phyloP scores from a whole-genome alignment of 129 eudicot species.

The Logfia minima region DNA sequence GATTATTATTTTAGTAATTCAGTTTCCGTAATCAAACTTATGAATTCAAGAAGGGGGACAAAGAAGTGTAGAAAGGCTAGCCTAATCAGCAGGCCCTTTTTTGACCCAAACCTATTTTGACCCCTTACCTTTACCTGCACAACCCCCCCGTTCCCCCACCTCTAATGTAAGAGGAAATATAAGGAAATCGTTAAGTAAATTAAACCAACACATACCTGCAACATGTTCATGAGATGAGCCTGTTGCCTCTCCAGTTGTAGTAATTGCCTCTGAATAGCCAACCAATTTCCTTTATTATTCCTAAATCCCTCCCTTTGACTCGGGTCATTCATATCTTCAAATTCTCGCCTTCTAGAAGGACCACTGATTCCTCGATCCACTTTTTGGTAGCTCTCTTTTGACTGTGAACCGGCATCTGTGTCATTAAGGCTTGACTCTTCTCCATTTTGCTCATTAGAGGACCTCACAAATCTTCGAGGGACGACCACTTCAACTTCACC shows the following conservation, averaged over 20 bases:
- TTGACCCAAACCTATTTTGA: not conserved
- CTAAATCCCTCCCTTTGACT: constrained; percentile 53
- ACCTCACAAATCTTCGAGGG: constrained; percentile 66
- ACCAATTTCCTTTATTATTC: constrained; percentile 80
- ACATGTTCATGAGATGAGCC: constrained; percentile 90
- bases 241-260: constrained; percentile 89
- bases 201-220: constrained; percentile 56
- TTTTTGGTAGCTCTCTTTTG: constrained; percentile 37
- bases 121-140: not conserved
- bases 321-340: constrained; percentile 48
- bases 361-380: constrained; percentile 44
- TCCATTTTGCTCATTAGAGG: constrained; percentile 47
- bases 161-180: not conserved
- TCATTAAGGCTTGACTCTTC: constrained; percentile 43
- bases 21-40: not conserved
- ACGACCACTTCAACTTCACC: constrained; percentile 94
- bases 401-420: constrained; percentile 41
- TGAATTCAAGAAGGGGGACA: no score
- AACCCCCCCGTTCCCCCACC: not conserved
- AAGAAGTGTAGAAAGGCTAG: not conserved
- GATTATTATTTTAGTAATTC: not conserved
- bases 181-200: not conserved
- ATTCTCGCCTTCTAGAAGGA: constrained; percentile 51
- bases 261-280: constrained; percentile 90
- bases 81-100: not conserved